Base-by-base conservation (phyloP, 75 land plant species). In the Pinus tabuliformis region DNA sequence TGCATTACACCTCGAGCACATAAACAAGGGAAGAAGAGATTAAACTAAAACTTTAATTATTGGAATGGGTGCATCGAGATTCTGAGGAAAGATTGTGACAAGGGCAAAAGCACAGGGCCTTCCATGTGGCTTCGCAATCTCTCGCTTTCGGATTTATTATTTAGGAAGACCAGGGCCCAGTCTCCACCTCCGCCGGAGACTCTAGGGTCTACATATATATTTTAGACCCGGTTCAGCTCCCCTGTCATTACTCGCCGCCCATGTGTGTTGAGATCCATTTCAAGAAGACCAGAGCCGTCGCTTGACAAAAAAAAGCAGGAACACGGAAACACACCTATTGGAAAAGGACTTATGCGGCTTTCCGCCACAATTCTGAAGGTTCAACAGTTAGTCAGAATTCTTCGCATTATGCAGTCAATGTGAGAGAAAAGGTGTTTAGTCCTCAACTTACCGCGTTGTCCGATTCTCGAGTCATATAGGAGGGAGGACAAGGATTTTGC, bases 71-170 rank as follows among this genome's bases (percentile, higher is more conserved):
- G n/a, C 42, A 20, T 20, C 13, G 12, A 20, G 21, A 68, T 42
- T 68, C 54, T n/a, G 9, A 42, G 11, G 36, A 3, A 12, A 42
- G 52, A 68, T 42, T 20, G 42, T 39, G 72, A 68, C 72, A 66
- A 66, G 11, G 17, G 72, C 72, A 68, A 68, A 24, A 18, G 22
- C 72, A 68, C 52, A 39, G 18, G n/a, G 49, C 13, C 16, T 42
- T 68, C 52, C 72, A 68, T 20, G 72, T 39, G 72, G 71, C 24
- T 42, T 68, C 30, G 39, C 39, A 33, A 16, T 5, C 68, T 64
- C n/a, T 39, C 18, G 52, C 52, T n/a, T 68, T 39, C 13, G 9
- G n/a, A 42, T 68, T 39, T 36, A 7, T 9, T 39, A 68, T 62
- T 24, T 13, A 24, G 14, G 28, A 62, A 22, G 28, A 3, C 39